Base-by-base conservation (phyloP, 192 early-diverging fungal genomes). In the Rhizoclosmatium globosum region DNA sequence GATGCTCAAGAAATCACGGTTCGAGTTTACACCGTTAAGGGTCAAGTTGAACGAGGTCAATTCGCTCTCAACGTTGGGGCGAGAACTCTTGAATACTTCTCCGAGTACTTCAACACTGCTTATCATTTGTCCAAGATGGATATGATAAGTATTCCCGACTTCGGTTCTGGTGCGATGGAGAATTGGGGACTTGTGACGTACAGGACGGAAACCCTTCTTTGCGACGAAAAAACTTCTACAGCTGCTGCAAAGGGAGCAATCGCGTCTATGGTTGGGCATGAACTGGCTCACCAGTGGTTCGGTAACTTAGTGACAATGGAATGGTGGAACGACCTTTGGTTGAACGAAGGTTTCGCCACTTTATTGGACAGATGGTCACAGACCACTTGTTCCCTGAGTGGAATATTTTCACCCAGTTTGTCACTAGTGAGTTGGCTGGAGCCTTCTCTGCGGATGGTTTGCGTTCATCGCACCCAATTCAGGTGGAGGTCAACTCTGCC, bases 171-270 rank as follows among this genome's bases (percentile, higher is more conserved):
- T 41, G 88, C 88, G 19, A 97, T 98, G 97, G 95, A 97, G 85
- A 98, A 98, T 86, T 99, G 97, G 97, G 97, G 97, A 70, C 82
- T 98, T 43, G 89, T 99, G 47, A n/a, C n/a, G n/a, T n/a, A n/a
- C n/a, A n/a, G n/a, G n/a, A n/a, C n/a, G n/a, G n/a, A n/a, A n/a
- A 98, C 97, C 15, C n/a, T 99, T 48, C 85, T 99, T 31, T 93
- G 92, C 78, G 94, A 97, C 85, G 92, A 93, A 78, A 90, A 91
- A 78, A 89, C 81, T 7, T 92, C 94, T 39, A 89, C 90, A 71
- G 89, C 91, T 23, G 85, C 81, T 45, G 89, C 88, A 77, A 97
- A 96, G 86, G 89, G 94, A 83, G 85, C 86, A 38, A 92, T 96
- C 77, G 94, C 95, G 45, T 94, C 94, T 72, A 92, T 92, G 15